These are phyloP conservation scores for Cyberlindnera euphorbiiphila DNA, from an alignment of 805 yeast genomes.

Conservation along the genomic window DNA sequence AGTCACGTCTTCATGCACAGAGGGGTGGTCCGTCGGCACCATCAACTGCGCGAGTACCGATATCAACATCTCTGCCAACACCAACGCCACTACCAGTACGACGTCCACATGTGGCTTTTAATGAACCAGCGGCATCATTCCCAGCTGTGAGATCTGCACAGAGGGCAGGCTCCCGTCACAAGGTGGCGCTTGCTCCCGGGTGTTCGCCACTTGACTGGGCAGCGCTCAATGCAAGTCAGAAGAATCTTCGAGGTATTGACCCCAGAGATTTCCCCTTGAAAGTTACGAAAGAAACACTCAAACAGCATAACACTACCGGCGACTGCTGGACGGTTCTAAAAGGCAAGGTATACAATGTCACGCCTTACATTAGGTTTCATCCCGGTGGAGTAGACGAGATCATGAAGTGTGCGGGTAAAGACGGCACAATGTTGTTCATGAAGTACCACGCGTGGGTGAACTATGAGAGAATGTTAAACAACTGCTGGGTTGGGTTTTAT, in stretches of 20 bases:
- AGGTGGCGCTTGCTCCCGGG: slow-evolving; percentile 70
- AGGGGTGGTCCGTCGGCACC: neutral
- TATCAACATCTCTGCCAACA: neutral
- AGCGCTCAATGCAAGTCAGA: slow-evolving; percentile 42
- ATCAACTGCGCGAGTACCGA: neutral
- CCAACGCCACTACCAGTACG: slow-evolving; percentile 4
- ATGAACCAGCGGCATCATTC: slow-evolving; percentile 4
- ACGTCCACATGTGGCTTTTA: neutral
- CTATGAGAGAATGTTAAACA: slow-evolving; percentile 73
- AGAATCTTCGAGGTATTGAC: slow-evolving; percentile 50
- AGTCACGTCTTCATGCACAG: slow-evolving; percentile 7
- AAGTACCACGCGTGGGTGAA: slow-evolving; percentile 81
- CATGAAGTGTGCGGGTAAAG: slow-evolving; percentile 76
- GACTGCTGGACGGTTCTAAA: slow-evolving; percentile 87
- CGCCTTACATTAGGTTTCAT: slow-evolving; percentile 79
- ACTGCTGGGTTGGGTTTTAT: slow-evolving; percentile 65
- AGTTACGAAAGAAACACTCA: slow-evolving; percentile 54
- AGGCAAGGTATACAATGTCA: slow-evolving; percentile 81
- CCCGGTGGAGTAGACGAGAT: slow-evolving; percentile 89
- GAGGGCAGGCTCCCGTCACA: slow-evolving; percentile 34
- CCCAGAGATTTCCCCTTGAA: slow-evolving; percentile 53
- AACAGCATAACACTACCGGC: slow-evolving; percentile 49
- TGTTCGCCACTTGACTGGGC: slow-evolving; percentile 92
- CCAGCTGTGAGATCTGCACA: slow-evolving; percentile 21
- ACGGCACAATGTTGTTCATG: slow-evolving; percentile 73